phyloP scores from a whole-genome alignment of 495 filamentous ascomycete genomes.

The Chaetomidium leptoderma region DNA sequence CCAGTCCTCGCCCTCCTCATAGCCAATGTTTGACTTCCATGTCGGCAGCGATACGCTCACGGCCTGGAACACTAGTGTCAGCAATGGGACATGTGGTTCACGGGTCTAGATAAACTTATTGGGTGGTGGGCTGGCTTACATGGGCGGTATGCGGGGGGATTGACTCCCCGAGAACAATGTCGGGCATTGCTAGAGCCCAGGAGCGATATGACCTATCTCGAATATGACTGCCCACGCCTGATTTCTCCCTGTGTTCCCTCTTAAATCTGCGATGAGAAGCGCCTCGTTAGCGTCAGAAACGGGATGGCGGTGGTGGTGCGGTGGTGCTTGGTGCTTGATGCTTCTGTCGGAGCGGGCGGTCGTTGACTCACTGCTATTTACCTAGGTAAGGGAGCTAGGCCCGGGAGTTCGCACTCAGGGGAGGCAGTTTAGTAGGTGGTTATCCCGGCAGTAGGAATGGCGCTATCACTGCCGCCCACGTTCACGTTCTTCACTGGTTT shows the following conservation, averaged over 20 bases:
- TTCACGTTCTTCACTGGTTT: constrained; percentile 5
- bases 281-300: not conserved
- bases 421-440: not conserved
- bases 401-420: too few relatives aligned
- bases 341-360: not conserved
- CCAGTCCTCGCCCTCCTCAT: constrained; percentile 89
- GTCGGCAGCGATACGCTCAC: constrained; percentile 94
- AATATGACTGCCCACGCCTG: not conserved
- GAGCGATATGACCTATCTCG: not conserved
- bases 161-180: constrained; percentile 49
- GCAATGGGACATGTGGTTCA: constrained; percentile 1
- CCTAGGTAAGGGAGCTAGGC: not conserved
- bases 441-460: not conserved
- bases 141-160: constrained; percentile 59
- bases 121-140: constrained; percentile 39
- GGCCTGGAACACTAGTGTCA: constrained; percentile 54
- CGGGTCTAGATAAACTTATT: not conserved
- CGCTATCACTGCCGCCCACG: constrained; percentile 4
- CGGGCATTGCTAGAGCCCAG: constrained; percentile 37
- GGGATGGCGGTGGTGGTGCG: too few relatives aligned
- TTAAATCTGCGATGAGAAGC: not conserved
- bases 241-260: not conserved
- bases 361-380: constrained; percentile 7
- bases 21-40: constrained; percentile 85
- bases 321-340: not conserved